A percentile compares a stretch with the other conserved stretches of the same genome.
These are phyloP conservation scores for Alternaria sp. DNA, from an alignment of 2,329 filamentous ascomycete species.

Conservation along the genomic window DNA sequence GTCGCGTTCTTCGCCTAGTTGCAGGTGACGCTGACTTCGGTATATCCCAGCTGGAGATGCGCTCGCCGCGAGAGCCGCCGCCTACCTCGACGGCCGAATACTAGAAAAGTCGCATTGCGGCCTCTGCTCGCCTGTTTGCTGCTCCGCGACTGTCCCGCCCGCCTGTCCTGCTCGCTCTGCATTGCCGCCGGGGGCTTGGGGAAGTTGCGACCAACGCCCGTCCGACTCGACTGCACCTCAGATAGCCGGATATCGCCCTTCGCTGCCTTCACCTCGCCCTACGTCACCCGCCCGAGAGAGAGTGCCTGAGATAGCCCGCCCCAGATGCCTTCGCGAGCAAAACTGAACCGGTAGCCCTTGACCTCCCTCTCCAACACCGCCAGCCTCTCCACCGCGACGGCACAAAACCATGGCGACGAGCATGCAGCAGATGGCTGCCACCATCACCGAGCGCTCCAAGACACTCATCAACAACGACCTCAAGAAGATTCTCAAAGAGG, in stretches of 20 bases:
- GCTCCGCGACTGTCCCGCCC: not conserved
- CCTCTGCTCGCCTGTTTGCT: not conserved
- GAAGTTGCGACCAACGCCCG: conserved; percentile 27
- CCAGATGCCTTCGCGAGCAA: conserved; percentile 18
- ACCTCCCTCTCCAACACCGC: conserved; percentile 2
- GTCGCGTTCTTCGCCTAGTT: conserved; percentile 27
- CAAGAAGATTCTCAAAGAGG: conserved; percentile 75
- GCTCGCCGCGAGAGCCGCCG: conserved; percentile 35
- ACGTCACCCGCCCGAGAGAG: conserved; percentile 7
- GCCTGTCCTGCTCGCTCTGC: conserved; percentile 3
- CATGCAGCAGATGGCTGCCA: conserved; percentile 50
- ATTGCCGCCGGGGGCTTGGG: conserved; percentile 2
- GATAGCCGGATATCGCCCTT: conserved; percentile 12
- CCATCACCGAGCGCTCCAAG: conserved; percentile 56
- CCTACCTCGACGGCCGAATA: conserved; percentile 22
- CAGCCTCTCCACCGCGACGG: conserved; percentile 8
- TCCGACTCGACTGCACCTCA: conserved; percentile 14
- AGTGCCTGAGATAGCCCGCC: not conserved
- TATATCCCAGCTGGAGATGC: conserved; percentile 18
- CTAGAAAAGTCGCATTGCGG: not conserved
- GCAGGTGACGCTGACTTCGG: conserved; percentile 34
- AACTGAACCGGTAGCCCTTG: conserved; percentile 21
- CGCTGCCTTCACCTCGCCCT: conserved; percentile 15
- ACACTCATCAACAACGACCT: conserved; percentile 70
- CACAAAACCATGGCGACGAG: conserved; percentile 40